Percentiles rank a stretch among this genome's conserved stretches.
phyloP scores from a whole-genome alignment of 306 rosid genomes.

The Prunus mongolica region DNA sequence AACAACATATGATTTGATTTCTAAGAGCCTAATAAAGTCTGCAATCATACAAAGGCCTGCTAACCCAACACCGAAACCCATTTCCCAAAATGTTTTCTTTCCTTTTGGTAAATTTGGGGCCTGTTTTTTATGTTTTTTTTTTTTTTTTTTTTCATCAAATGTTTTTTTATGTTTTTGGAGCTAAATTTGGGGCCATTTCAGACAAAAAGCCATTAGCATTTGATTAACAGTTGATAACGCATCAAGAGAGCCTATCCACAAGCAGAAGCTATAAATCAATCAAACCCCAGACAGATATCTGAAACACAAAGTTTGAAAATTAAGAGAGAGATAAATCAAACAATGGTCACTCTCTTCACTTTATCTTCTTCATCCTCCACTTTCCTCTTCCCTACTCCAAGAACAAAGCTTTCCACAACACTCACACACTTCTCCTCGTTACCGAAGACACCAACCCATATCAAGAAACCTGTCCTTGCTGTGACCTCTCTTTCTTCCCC shows the following conservation, averaged over 20 bases:
- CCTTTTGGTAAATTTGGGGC: too few species aligned
- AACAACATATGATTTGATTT: too few species aligned
- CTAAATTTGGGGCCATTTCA: too few species aligned
- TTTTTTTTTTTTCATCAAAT: fast-evolving
- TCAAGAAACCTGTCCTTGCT: slow-evolving; percentile 7
- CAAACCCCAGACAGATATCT: neutral
- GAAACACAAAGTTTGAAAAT: neutral
- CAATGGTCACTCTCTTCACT: slow-evolving; percentile 35
- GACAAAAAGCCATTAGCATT: neutral
- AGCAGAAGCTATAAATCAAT: neutral
- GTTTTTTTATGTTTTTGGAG: too few species aligned
- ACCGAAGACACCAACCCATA: slow-evolving; percentile 8
- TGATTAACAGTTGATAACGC: neutral
- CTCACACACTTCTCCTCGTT: neutral
- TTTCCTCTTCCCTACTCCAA: slow-evolving; percentile 16
- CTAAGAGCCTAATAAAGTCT: too few species aligned
- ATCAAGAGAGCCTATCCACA: neutral
- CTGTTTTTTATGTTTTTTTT: too few species aligned
- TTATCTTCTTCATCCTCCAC: slow-evolving; percentile 32
- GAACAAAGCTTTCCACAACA: neutral
- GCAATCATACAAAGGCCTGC: too few species aligned
- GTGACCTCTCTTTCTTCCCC: slow-evolving; percentile 37
- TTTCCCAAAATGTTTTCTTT: neutral
- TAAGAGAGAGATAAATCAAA: neutral
- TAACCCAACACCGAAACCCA: neutral